Conservation (phyloP, 192 early-diverging fungal genomes). For the Gigaspora rosea region DNA sequence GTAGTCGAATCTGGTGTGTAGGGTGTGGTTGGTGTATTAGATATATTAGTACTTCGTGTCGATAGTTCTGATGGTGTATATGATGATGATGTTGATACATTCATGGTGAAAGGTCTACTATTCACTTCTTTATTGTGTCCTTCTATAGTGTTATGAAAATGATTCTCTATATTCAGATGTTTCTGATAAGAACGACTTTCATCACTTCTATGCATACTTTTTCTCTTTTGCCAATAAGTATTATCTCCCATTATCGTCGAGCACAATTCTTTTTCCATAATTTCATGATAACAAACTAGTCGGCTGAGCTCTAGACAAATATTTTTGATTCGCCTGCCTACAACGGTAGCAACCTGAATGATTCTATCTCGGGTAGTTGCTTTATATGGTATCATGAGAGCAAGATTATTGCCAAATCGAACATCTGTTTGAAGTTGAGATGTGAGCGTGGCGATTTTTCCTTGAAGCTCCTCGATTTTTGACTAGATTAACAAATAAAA, state of each 20-base stretch:
- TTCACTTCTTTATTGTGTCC: no score
- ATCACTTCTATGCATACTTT: constrained; percentile 12
- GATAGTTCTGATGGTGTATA: no score
- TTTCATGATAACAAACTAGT: constrained; percentile 72
- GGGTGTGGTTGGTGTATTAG: no score
- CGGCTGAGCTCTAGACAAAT: constrained; percentile 61
- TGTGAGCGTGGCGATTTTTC: constrained; percentile 23
- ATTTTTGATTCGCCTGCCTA: constrained; percentile 56
- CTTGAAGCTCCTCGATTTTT: constrained; percentile 22
- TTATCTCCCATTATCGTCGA: constrained; percentile 23
- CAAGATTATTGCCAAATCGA: constrained; percentile 64
- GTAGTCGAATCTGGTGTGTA: no score
- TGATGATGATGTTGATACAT: no score
- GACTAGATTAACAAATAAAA: constrained; percentile 1
- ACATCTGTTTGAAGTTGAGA: constrained; percentile 53
- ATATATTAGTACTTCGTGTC: no score
- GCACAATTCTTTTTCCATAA: constrained; percentile 54
- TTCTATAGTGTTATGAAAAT: no score
- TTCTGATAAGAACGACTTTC: not conserved
- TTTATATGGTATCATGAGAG: constrained; percentile 67
- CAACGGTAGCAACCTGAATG: constrained; percentile 53
- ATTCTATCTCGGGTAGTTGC: constrained; percentile 64
- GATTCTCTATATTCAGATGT: no score
- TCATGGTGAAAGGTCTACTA: no score
- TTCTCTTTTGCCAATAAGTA: constrained; percentile 30